Evolutionary conservation across 2,329 filamentous ascomycete genomes (phyloP), one percentile per base, ranked within the genome.

Genomic region (Fusarium mexicanum): DNA sequence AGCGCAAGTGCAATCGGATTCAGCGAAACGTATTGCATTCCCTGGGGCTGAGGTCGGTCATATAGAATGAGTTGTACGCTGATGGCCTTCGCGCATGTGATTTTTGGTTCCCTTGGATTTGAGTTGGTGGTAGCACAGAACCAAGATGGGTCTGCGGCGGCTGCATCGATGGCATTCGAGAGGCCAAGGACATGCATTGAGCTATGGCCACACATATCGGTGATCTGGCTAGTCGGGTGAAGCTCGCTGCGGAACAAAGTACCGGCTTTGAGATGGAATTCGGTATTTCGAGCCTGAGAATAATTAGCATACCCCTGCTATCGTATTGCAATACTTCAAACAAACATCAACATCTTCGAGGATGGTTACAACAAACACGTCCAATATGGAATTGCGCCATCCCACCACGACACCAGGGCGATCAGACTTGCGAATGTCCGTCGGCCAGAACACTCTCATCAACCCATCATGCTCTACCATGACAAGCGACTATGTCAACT

Each of bases 381-480:
- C 96, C 60, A 95, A 86, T 54, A 92, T 92, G 43, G 96, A 98
- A 83, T 99, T 99, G 79, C 93, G 91, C 94, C 96, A 99, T 79
- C 96, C 96, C 53, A 99, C 93, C 74, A 99, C 91, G 69, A 98
- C 93, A 50, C 96, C 96, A 47, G 94, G 90, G 65, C 90, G 87
- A 76, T 91, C 89, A 63, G 92, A 93, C 82, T 87, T 89, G 62
- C 90, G 88, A 79, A 94, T 91, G 85, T 97, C 95, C 80, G 93
- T 93, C 79, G 96, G 97, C 96, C 96, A 99, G 86, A 99, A 98
- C 86, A 99, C 92, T 87, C 96, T 94, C 92, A 98, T 94, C 87
- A 98, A 88, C 80, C 94, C 95, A 94, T 96, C 90, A 87, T 91
- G 87, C 85, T 90, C 89, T 86, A 89, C 86, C 90, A 92, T 92